phyloP scores from a whole-genome alignment of 129 eudicot genomes.

The Lactuca saligna region DNA sequence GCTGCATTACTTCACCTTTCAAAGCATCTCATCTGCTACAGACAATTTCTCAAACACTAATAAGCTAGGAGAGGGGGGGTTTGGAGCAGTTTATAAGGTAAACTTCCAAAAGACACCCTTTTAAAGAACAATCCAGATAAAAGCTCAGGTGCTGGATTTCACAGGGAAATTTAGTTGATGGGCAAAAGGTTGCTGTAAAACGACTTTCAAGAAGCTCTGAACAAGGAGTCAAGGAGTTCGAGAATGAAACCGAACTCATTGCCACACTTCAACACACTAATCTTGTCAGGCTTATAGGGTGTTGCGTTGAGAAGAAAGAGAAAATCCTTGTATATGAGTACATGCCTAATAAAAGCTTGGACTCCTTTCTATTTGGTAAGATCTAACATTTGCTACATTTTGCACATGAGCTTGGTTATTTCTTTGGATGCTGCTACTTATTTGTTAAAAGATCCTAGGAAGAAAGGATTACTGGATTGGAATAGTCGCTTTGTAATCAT shows the following conservation, averaged over 20 bases:
- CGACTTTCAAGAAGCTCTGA: slow-evolving; percentile 22
- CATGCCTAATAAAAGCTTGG: slow-evolving; percentile 35
- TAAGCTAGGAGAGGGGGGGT: slow-evolving; percentile 35
- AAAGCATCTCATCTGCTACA: slow-evolving; percentile 27
- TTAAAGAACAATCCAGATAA: background rate
- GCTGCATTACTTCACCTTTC: slow-evolving; percentile 27
- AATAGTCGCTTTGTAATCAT: slow-evolving; percentile 28
- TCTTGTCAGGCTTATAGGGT: slow-evolving; percentile 42
- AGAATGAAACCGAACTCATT: slow-evolving; percentile 36
- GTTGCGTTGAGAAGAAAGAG: slow-evolving; percentile 30
- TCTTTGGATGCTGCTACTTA: background rate
- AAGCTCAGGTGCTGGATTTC: slow-evolving; percentile 5
- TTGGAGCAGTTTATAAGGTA: slow-evolving; percentile 38
- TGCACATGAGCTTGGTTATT: background rate
- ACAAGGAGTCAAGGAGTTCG: slow-evolving; percentile 34
- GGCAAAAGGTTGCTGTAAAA: slow-evolving; percentile 26
- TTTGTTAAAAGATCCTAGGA: slow-evolving; percentile 14
- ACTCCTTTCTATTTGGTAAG: slow-evolving; percentile 34
- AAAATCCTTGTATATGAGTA: slow-evolving; percentile 28
- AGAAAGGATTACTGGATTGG: slow-evolving; percentile 29
- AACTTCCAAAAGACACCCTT: background rate
- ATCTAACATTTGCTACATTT: background rate
- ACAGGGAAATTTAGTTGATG: slow-evolving; percentile 21
- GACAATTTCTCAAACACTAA: slow-evolving; percentile 19
- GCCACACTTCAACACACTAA: slow-evolving; percentile 45